Percentiles rank a stretch among this genome's conserved stretches.
Evolutionary conservation across 2,329 filamentous ascomycete species (phyloP).

Genomic region (Penicillium sclerotiorum): DNA sequence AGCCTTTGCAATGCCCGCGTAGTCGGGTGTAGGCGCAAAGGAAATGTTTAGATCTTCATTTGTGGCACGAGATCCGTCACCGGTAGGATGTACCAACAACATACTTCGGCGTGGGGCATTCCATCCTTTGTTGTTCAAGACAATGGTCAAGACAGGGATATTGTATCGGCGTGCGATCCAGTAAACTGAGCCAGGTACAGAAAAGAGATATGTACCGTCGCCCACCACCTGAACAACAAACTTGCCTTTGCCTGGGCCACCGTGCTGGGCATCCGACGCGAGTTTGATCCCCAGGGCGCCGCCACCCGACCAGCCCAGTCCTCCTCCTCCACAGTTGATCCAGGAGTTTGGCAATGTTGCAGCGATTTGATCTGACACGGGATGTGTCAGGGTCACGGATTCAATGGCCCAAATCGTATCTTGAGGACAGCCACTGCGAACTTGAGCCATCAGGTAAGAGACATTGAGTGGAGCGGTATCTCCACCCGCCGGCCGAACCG

Average conservation of each 20-base stretch:
- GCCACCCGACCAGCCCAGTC: constrained; percentile 79
- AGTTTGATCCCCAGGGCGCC: constrained; percentile 76
- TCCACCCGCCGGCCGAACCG: constrained; percentile 55
- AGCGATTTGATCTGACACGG: constrained; percentile 72
- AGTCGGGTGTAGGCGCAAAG: constrained; percentile 67
- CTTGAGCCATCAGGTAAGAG: constrained; percentile 58
- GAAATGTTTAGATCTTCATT: constrained; percentile 69
- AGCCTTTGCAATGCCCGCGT: constrained; percentile 68
- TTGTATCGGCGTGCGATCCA: constrained; percentile 69
- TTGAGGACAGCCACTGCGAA: constrained; percentile 60
- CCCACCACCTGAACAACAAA: constrained; percentile 68
- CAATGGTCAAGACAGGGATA: constrained; percentile 67
- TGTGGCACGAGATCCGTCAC: constrained; percentile 61
- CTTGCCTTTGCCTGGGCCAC: constrained; percentile 55
- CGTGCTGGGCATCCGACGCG: constrained; percentile 58
- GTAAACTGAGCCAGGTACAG: constrained; percentile 66
- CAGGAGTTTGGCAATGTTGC: constrained; percentile 69
- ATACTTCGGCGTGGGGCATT: constrained; percentile 65
- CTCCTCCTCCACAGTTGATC: constrained; percentile 81
- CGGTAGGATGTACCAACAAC: constrained; percentile 67
- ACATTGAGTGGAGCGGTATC: constrained; percentile 65
- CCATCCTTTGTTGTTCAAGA: constrained; percentile 73
- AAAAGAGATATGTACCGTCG: constrained; percentile 69
- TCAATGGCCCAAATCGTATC: constrained; percentile 78
- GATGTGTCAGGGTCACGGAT: constrained; percentile 70